Conservation (phyloP, 148 eudicot species). For the Persicaria maculosa region DNA sequence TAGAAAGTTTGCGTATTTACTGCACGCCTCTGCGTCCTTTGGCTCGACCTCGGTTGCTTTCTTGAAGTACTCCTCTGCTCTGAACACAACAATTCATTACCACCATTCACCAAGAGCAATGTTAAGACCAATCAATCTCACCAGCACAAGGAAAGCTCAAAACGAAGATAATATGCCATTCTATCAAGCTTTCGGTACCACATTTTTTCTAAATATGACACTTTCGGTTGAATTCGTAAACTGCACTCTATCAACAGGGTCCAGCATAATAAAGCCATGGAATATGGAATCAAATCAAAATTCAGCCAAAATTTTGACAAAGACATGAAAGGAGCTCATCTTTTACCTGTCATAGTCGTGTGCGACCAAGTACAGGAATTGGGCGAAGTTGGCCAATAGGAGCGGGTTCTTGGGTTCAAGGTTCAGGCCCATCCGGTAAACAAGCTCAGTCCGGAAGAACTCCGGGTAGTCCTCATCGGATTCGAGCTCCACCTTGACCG, state of each 20-base stretch:
- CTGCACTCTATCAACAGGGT: neutral
- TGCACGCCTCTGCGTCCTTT: constrained; percentile 80
- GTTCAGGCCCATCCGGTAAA: constrained; percentile 39
- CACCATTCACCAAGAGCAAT: neutral
- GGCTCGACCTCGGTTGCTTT: constrained; percentile 64
- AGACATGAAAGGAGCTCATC: neutral
- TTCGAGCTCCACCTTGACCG: constrained; percentile 49
- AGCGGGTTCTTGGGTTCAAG: constrained; percentile 60
- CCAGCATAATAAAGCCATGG: neutral
- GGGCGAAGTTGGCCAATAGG: constrained; percentile 77
- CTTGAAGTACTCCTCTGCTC: constrained; percentile 92
- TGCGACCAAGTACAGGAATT: constrained; percentile 70
- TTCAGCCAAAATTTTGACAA: neutral
- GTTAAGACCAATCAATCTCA: neutral
- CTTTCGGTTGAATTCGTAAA: neutral
- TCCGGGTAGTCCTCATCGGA: constrained; percentile 34
- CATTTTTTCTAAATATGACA: neutral
- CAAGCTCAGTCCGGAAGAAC: constrained; percentile 50
- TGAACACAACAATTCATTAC: constrained; percentile 19
- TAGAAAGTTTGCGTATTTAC: constrained; percentile 78
- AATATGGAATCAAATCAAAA: neutral
- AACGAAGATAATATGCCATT: too few species aligned
- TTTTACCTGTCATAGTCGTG: constrained; percentile 74
- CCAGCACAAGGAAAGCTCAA: neutral
- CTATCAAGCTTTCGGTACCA: neutral